A percentile compares a stretch with the other conserved stretches of the same genome.
Conservation (phyloP, 2,329 filamentous ascomycete genomes). For the Botrytis cinerea region DNA sequence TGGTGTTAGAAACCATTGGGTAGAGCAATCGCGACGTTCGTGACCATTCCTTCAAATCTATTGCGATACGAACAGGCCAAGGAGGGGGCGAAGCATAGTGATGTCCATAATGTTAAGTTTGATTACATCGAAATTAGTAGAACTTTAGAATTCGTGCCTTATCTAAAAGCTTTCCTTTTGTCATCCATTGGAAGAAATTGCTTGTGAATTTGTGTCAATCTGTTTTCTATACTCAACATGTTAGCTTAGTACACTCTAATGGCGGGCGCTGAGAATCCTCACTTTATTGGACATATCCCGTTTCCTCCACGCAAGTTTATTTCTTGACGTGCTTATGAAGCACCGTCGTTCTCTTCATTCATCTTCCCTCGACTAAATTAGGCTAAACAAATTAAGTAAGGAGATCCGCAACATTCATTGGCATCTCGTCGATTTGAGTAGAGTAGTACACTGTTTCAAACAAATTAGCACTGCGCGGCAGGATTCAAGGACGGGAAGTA, state of each 20-base stretch:
- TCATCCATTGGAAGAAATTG: not conserved
- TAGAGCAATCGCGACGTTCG: not conserved
- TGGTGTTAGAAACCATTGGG: not conserved
- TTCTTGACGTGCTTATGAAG: conserved; percentile 31
- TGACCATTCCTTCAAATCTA: not conserved
- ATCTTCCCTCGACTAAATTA: not conserved
- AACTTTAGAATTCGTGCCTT: not conserved
- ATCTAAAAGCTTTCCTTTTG: not conserved
- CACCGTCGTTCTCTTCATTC: conserved; percentile 22
- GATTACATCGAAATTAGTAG: not conserved
- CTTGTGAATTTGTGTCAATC: conserved; percentile 2
- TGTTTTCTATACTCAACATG: conserved; percentile 1
- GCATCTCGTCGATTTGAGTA: conserved; percentile 80
- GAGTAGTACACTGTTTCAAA: conserved; percentile 64
- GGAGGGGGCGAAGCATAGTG: not conserved
- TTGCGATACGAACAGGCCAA: not conserved
- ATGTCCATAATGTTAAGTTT: not conserved
- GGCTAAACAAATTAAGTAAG: conserved; percentile 32
- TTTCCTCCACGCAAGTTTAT: conserved; percentile 38
- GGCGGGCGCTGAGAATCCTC: conserved; percentile 2
- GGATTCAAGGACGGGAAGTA: conserved; percentile 32
- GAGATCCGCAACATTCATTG: conserved; percentile 65
- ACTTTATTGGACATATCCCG: conserved; percentile 37
- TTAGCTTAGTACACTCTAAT: not conserved
- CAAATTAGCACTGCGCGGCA: not conserved